phyloP scores from a whole-genome alignment of 1,284 basidiomycete species.

The Puccinia polysora region DNA sequence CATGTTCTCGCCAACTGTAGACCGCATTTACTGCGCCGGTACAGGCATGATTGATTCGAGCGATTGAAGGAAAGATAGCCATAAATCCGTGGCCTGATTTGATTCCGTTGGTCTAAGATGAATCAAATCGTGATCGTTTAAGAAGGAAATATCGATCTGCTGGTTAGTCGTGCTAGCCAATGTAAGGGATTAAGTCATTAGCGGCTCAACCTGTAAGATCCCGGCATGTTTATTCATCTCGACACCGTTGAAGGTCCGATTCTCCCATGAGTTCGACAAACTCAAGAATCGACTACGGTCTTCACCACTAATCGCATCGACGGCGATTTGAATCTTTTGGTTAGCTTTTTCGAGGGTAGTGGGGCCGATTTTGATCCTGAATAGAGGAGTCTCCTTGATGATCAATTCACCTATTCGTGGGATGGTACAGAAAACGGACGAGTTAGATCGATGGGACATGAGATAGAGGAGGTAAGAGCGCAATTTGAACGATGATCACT shows the following conservation, averaged over 20 bases:
- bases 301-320: constrained; percentile 26
- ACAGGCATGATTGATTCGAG: constrained; percentile 41
- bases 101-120: constrained; percentile 35
- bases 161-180: not conserved
- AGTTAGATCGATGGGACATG: not conserved
- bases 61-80: constrained; percentile 31
- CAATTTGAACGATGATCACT: not conserved
- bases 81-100: constrained; percentile 19
- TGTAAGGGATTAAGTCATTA: not conserved
- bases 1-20: constrained; percentile 29
- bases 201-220: constrained; percentile 38
- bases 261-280: constrained; percentile 40
- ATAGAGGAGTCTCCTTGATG: constrained; percentile 36
- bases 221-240: constrained; percentile 4
- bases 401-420: constrained; percentile 26
- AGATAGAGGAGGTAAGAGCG: not conserved
- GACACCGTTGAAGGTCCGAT: not conserved
- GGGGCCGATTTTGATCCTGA: constrained; percentile 3
- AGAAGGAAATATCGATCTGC: not conserved
- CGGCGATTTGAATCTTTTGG: constrained; percentile 1
- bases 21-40: constrained; percentile 35
- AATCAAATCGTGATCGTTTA: not conserved
- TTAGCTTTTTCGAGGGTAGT: constrained; percentile 6
- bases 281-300: constrained; percentile 37
- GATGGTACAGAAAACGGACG: not conserved